Conservation (phyloP, 257 asterid species). For the Verbascum thapsus region DNA sequence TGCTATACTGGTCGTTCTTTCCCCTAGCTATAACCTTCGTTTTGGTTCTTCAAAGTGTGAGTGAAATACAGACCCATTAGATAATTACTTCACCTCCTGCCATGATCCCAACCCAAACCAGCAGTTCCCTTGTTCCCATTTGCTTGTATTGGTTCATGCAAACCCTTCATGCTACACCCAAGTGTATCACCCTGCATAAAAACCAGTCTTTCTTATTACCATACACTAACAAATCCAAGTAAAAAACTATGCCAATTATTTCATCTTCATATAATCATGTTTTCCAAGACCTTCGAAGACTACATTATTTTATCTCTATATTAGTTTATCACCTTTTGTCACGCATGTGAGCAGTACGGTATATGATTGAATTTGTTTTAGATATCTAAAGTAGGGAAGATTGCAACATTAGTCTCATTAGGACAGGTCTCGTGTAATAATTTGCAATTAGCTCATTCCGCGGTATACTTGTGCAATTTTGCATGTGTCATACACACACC, state of each 20-base stretch:
- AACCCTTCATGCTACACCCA: constrained; percentile 65
- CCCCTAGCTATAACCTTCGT: not conserved
- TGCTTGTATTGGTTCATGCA: constrained; percentile 76
- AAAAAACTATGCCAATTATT: not conserved
- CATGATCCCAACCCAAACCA: constrained; percentile 78
- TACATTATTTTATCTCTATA: not conserved
- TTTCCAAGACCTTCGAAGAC: not conserved
- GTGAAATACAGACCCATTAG: not conserved
- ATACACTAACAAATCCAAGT: too few species aligned
- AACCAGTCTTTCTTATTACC: not conserved
- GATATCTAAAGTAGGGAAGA: not conserved
- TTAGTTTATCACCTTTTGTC: not conserved
- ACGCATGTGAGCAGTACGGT: not conserved
- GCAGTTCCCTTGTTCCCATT: constrained; percentile 87
- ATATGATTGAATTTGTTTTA: not conserved
- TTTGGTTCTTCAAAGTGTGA: not conserved
- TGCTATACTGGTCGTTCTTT: too few species aligned
- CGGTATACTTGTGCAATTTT: too few species aligned
- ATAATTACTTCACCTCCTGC: constrained; percentile 44
- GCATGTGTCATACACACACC: too few species aligned
- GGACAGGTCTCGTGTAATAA: too few species aligned
- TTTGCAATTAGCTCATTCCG: too few species aligned
- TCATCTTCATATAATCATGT: not conserved
- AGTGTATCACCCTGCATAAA: constrained; percentile 76
- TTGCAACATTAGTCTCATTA: too few species aligned